Evolutionary conservation across 148 eudicot species (phyloP), one percentile per base, ranked within the genome.

Genomic region (Persicaria maculosa): DNA sequence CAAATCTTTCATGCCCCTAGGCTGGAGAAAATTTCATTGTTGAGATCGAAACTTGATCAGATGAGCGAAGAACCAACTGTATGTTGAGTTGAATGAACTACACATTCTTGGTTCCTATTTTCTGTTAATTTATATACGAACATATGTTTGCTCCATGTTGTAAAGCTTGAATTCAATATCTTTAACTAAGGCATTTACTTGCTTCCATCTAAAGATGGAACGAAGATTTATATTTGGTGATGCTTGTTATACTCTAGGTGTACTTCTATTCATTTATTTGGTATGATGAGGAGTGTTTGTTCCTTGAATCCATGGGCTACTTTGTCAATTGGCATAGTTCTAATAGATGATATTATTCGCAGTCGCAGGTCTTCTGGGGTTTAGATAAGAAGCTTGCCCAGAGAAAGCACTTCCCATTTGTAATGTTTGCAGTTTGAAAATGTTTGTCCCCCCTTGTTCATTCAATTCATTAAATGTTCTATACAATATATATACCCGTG

Each of bases 321-420:
- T 54, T 54, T 54, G 59, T 54, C 59, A 4, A 54, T 12, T 54
- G 20, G 4, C n/a, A 54, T 54, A n/a, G 59, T n/a, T 54, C 14
- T 62, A 31, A 62, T 62, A 12, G 22, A 64, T 36, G n/a, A 64
- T 22, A 36, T n/a, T 64, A 14, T 14, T n/a, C n/a, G n/a, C n/a
- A n/a, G n/a, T 64, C 36, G 69, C 86, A 95, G 99, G 99, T 95
- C 71, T 95, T 95, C 84, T 95, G 99, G 99, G 99, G 99, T 72
- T 86, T 95, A 76, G 99, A 95, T 85, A 95, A 95, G 83, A 95
- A 95, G 79, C 80, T 95, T 80, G 99, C 99, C 20, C 99, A 95
- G 80, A 90, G 99, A 83, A 95, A 95, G 75, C 99, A 95, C 82
- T 95, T 95, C 68, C 99, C 99, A 45, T 90, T 97, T n/a, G n/a